Base-by-base conservation (phyloP, 2,329 filamentous ascomycete genomes). In the Ilyonectria mors-panacis region DNA sequence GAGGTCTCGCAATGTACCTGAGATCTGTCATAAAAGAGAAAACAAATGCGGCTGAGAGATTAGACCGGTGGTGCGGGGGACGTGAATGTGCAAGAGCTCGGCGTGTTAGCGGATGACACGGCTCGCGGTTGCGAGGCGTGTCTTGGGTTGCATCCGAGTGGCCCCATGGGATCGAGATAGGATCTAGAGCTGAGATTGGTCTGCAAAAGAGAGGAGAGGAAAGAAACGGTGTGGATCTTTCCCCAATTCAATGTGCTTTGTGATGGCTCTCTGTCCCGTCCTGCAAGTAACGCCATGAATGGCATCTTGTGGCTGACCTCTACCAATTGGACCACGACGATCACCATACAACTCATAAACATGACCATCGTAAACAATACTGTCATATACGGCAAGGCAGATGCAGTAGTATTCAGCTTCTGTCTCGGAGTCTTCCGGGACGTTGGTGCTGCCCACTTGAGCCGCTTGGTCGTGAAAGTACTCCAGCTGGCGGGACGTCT, bases 331-430 rank as follows among this genome's bases (percentile, higher is more conserved):
- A 44, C 37, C 42, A 13, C 15, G 15, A 8, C 26, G 48, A 61
- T 45, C 58, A 6, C 21, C 48, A 15, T 26, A 30, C 45, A 59
- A 45, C 57, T 59, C 45, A 54, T 61, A 48, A 48, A 45, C 9
- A 19, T n/a, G 58, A 28, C 58, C 35, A 33, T 44, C 10, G 12
- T 33, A 48, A 48, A 45, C 9, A 19, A 12, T 47, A 28, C 58
- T 23, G 17, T 44, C 10, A 5, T 33, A 54, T 35, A 37, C 3
- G 48, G 33, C 39, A 10, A 33, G 33, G 53, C 39, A 53, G 30
- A 33, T 35, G 51, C 53, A 23, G 35, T 45, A 35, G 30, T 47
- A 44, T 33, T 44, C 28, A 30, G 28, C 48, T 26, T 51, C 48
- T 30, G 26, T 26, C 26, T 30, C 12, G 21, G 26, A 13, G 48